These are phyloP conservation scores for Psilocybe sp. DNA, from an alignment of 768 basidiomycete species.

Conservation along the genomic window DNA sequence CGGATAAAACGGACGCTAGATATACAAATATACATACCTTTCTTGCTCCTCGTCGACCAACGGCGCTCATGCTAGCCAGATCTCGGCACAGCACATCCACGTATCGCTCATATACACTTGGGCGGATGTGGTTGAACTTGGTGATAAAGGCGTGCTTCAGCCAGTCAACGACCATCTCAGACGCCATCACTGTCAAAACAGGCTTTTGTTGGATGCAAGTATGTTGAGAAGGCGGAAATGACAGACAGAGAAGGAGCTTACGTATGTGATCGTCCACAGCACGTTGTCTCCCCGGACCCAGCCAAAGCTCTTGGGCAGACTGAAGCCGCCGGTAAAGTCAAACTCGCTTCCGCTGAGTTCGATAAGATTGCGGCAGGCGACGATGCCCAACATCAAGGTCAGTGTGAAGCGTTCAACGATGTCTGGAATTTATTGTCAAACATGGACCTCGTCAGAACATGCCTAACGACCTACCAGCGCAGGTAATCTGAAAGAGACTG, in stretches of 20 bases:
- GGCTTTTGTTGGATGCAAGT: constrained; percentile 51
- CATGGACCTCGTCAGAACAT: not conserved
- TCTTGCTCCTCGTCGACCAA: constrained; percentile 62
- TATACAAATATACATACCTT: constrained; percentile 46
- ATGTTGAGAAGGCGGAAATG: not conserved
- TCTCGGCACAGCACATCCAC: constrained; percentile 95
- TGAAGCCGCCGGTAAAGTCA: constrained; percentile 68
- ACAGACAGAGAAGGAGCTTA: constrained; percentile 32
- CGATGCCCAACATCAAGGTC: constrained; percentile 83
- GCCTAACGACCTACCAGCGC: constrained; percentile 65
- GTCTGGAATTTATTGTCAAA: constrained; percentile 44
- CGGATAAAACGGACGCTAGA: not conserved
- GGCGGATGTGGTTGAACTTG: constrained; percentile 98
- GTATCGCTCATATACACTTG: constrained; percentile 92
- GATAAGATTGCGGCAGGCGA: constrained; percentile 92
- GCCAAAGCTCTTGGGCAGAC: constrained; percentile 79
- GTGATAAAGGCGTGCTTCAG: constrained; percentile 99
- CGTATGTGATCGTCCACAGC: constrained; percentile 87
- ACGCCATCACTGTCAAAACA: constrained; percentile 84
- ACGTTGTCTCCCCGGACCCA: constrained; percentile 81
- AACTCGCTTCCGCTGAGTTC: constrained; percentile 92
- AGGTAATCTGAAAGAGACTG: constrained; percentile 96
- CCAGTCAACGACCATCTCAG: constrained; percentile 97
- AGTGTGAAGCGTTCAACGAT: constrained; percentile 97
- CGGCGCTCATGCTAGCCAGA: constrained; percentile 74